Conservation (phyloP, 257 asterid species). For the Jasminum sambac region DNA sequence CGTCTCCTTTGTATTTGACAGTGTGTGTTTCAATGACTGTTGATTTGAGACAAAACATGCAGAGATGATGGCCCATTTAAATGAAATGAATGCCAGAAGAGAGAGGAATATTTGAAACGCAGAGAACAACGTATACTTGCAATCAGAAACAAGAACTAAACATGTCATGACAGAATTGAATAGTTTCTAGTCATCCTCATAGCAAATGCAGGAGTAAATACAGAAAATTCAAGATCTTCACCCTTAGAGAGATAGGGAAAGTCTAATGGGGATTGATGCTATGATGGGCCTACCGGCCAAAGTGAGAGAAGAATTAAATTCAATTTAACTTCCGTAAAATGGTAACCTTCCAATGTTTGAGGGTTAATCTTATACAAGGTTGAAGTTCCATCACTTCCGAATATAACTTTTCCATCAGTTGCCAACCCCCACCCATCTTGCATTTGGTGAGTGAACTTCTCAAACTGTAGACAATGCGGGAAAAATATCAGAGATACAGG, state of each 20-base stretch:
- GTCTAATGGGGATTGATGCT: neutral
- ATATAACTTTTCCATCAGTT: slow-evolving; percentile 71
- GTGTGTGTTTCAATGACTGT: slow-evolving; percentile 58
- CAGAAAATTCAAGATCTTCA: too few species aligned
- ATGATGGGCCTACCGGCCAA: neutral
- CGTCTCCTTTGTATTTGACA: slow-evolving; percentile 69
- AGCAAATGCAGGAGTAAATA: too few species aligned
- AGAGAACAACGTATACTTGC: neutral
- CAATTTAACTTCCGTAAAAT: slow-evolving; percentile 20
- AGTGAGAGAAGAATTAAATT: neutral
- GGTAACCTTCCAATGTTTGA: slow-evolving; percentile 61
- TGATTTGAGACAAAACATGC: slow-evolving; percentile 9
- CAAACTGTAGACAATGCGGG: slow-evolving; percentile 48
- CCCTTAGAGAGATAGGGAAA: neutral
- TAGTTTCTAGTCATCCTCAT: too few species aligned
- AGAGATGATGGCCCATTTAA: neutral
- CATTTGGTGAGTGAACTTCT: slow-evolving; percentile 67
- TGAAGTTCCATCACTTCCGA: slow-evolving; percentile 94
- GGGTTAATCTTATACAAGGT: slow-evolving; percentile 77
- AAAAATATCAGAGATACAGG: slow-evolving; percentile 9
- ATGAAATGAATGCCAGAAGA: neutral
- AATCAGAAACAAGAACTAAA: neutral
- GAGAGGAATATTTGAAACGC: neutral
- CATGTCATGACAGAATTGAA: too few species aligned
- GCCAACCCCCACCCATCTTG: slow-evolving; percentile 98